Evolutionary conservation across 164 flowering plant species (phyloP), one percentile per base, ranked within the genome.

Genomic region (Vitis rotundifolia): DNA sequence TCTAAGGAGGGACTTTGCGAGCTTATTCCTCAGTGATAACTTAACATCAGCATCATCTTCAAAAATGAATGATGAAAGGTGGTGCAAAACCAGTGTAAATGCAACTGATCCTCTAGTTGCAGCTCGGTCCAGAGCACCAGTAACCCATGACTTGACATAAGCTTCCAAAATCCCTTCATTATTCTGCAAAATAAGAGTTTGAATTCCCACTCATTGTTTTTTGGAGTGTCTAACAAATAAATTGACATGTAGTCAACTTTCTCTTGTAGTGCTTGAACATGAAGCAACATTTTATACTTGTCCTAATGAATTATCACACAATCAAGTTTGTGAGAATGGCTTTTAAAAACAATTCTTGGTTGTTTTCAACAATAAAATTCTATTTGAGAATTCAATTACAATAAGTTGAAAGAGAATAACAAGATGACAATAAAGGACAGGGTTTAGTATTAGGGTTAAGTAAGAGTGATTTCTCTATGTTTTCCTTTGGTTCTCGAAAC

Each of bases 41-140:
- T 81, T 84, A 62, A 79, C 83, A 56, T 50, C 72, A 19, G 76
- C n/a, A 59, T 47, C 31, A 57, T 15, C 6, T 13, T 74, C 61
- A 63, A 92, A 92, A 68, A 90, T 71, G 73, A 87, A 88, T 47
- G 85, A 83, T n/a, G 91, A 89, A 47, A 93, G 85, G 72, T 95
- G 97, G 78, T 95, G 99, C 77, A 93, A 59, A 47, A 76, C 94
- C 76, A 93, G 64, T 2, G 83, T 73, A 71, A 78, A 93, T 61
- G 93, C 68, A 22, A 86, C 47, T 53, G 97, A 89, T 67, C 79
- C 76, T 68, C 96, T 82, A 60, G 54, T 63, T 49, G 82, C 86
- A 77, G 99, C 94, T 82, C 73, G 87, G 77, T 95, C 98, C n/a
- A 93, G 93, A 28, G 81, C 82, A 67, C 96, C 97, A 70, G 96